A percentile compares a stretch with the other conserved stretches of the same genome.
phyloP scores from a whole-genome alignment of 1,139 yeast species.

The Lizanozyma gosingica region DNA sequence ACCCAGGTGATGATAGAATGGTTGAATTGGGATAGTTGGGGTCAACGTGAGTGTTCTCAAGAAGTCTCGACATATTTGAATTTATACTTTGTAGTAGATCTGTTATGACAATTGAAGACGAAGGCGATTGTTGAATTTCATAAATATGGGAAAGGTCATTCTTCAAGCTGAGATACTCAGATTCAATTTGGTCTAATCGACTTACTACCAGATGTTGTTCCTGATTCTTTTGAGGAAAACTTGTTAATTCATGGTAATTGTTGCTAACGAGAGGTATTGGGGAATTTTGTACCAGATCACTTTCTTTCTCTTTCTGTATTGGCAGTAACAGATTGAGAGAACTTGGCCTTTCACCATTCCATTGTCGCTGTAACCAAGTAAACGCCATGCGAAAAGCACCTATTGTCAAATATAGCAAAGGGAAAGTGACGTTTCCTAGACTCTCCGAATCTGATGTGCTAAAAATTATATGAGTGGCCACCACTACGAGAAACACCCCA shows the following conservation, averaged over 20 bases:
- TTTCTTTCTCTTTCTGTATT: too few species aligned
- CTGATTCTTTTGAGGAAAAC: too few species aligned
- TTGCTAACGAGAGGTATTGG: too few species aligned
- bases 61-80: neutral
- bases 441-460: neutral
- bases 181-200: neutral
- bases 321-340: too few species aligned
- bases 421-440: neutral
- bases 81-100: neutral
- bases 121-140: neutral
- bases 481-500: neutral
- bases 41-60: neutral
- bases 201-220: too few species aligned
- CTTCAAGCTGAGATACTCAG: neutral
- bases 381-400: neutral
- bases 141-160: neutral
- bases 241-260: too few species aligned
- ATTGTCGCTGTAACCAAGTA: neutral
- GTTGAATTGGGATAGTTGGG: too few species aligned
- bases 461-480: neutral
- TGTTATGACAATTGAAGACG: neutral
- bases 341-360: too few species aligned
- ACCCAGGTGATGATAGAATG: neutral
- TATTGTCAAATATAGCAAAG: neutral
- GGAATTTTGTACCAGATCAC: too few species aligned